A percentile compares a stretch with the other conserved stretches of the same genome.
These are phyloP conservation scores for Elymus sibiricus DNA, from an alignment of 176 grass and related monocot species.

Conservation along the genomic window DNA sequence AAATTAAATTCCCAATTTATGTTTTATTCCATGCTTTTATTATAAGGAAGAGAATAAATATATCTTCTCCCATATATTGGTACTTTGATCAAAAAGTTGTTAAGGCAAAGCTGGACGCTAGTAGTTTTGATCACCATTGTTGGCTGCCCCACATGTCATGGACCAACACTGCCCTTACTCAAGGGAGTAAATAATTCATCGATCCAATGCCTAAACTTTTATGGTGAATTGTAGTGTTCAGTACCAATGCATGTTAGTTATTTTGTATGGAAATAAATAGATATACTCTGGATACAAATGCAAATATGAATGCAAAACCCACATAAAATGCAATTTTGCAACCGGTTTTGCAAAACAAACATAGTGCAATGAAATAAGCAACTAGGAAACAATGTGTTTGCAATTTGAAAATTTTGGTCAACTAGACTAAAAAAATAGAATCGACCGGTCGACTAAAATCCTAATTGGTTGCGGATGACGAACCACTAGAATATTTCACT, in stretches of 20 bases:
- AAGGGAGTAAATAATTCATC: not conserved
- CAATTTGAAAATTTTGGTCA: too few species aligned
- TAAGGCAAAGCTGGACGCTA: not conserved
- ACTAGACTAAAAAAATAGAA: too few species aligned
- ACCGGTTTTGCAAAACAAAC: too few species aligned
- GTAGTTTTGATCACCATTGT: not conserved
- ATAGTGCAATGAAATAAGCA: too few species aligned
- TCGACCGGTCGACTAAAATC: too few species aligned
- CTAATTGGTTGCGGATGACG: too few species aligned
- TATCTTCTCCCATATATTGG: not conserved
- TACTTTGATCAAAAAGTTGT: not conserved
- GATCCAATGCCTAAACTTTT: not conserved
- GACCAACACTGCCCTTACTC: not conserved
- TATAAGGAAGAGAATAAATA: not conserved
- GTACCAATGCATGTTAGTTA: not conserved
- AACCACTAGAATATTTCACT: too few species aligned
- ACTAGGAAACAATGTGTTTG: too few species aligned
- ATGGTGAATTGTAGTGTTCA: not conserved
- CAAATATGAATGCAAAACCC: too few species aligned
- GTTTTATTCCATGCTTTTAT: not conserved
- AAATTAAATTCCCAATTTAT: not conserved
- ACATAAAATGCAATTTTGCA: too few species aligned
- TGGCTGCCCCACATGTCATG: not conserved
- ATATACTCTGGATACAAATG: not conserved
- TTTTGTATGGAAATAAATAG: not conserved